A percentile compares a stretch with the other conserved stretches of the same genome.
phyloP scores from a whole-genome alignment of 257 asterid species.

The Lycium barbarum region DNA sequence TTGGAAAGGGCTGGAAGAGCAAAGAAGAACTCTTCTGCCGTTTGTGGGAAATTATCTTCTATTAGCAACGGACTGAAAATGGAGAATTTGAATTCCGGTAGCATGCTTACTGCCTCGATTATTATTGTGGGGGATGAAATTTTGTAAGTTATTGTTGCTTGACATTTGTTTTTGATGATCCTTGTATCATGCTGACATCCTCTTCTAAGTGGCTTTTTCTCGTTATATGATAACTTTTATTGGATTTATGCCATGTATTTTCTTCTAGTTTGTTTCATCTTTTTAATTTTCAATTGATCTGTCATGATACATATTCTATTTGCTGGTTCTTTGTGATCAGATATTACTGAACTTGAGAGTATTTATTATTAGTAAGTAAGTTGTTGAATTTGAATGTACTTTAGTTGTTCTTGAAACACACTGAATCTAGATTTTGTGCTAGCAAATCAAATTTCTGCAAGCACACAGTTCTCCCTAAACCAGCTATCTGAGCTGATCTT shows the following conservation, averaged over 20 bases:
- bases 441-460: background rate
- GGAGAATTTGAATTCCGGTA: conserved; percentile 47
- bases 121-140: conserved; percentile 90
- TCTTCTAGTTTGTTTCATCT: background rate
- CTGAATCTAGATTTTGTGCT: background rate
- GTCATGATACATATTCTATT: background rate
- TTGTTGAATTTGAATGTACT: background rate
- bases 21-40: conserved; percentile 58
- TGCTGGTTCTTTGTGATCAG: background rate
- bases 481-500: background rate
- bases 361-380: background rate
- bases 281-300: conserved; percentile 22
- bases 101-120: conserved; percentile 67
- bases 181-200: background rate
- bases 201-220: conserved; percentile 17
- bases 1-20: conserved; percentile 94
- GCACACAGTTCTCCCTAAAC: background rate
- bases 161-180: background rate
- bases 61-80: conserved; percentile 60
- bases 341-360: background rate
- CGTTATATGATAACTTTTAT: background rate
- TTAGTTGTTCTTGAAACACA: background rate
- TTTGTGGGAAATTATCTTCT: conserved; percentile 43
- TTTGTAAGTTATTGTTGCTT: conserved; percentile 65
- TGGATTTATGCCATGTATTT: background rate